Percentiles rank a stretch among this genome's conserved stretches.
These are phyloP conservation scores for Hanseniaspora jakobsenii DNA, from an alignment of 805 yeast species.

Conservation along the genomic window DNA sequence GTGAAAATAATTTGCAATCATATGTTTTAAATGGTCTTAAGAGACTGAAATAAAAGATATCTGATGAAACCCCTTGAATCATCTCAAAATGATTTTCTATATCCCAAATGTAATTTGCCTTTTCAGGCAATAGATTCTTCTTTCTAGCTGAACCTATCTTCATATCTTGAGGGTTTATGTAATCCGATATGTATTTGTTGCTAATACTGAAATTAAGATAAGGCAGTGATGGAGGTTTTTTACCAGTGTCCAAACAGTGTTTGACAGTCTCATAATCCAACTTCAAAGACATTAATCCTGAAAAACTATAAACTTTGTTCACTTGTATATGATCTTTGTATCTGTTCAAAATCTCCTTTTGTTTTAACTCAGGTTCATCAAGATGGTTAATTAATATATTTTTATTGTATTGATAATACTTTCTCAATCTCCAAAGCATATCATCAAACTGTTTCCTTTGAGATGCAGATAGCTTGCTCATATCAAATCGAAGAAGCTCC, in stretches of 20 bases:
- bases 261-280: not conserved
- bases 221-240: not conserved
- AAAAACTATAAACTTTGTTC: no score
- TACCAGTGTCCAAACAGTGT: not conserved
- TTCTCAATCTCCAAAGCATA: no score
- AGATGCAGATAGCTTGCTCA: no score
- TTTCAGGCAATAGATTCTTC: not conserved
- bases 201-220: not conserved
- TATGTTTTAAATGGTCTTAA: conserved; percentile 17
- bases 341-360: no score
- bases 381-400: no score
- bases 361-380: no score
- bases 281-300: not conserved
- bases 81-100: not conserved
- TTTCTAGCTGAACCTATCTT: not conserved
- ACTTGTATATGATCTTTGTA: no score
- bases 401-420: no score
- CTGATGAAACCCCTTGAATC: not conserved
- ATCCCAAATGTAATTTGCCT: not conserved
- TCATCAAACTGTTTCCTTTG: no score
- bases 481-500: no score
- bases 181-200: not conserved
- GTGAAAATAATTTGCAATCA: conserved; percentile 20
- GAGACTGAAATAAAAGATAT: not conserved
- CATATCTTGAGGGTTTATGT: not conserved